phyloP scores from a whole-genome alignment of 441 rosid species.

The Adansonia madagascariensis region DNA sequence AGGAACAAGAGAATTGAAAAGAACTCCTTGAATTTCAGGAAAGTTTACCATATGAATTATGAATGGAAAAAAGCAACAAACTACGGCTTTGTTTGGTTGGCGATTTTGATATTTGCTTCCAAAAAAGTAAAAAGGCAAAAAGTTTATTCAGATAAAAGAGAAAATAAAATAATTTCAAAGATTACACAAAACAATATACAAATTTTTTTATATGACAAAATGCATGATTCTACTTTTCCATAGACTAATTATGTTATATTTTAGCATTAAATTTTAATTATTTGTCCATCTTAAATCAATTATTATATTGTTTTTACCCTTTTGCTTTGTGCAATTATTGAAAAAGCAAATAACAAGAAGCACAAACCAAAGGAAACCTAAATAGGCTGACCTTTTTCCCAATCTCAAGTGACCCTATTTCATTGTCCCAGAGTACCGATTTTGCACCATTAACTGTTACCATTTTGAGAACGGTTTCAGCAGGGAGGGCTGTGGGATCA shows the following conservation, averaged over 20 bases:
- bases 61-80: conserved; percentile 10
- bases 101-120: not conserved
- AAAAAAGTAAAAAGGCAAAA: not conserved
- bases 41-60: conserved; percentile 7
- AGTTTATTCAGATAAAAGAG: not conserved
- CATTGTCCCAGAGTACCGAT: conserved; percentile 72
- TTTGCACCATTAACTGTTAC: conserved; percentile 72
- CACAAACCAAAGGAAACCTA: not conserved
- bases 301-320: not conserved
- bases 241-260: not conserved
- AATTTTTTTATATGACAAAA: not conserved
- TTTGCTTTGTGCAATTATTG: not conserved
- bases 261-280: not conserved
- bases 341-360: not conserved
- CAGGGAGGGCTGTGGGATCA: conserved; percentile 72
- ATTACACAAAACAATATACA: not conserved
- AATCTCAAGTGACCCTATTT: conserved; percentile 72
- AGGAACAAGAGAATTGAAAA: conserved; percentile 8
- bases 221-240: not conserved
- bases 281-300: not conserved
- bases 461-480: conserved; percentile 65
- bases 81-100: not conserved
- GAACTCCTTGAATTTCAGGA: not conserved
- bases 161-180: not conserved
- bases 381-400: conserved; percentile 62